These are phyloP conservation scores for Fragaria vesca DNA, from an alignment of 306 rosid species.

Conservation along the genomic window DNA sequence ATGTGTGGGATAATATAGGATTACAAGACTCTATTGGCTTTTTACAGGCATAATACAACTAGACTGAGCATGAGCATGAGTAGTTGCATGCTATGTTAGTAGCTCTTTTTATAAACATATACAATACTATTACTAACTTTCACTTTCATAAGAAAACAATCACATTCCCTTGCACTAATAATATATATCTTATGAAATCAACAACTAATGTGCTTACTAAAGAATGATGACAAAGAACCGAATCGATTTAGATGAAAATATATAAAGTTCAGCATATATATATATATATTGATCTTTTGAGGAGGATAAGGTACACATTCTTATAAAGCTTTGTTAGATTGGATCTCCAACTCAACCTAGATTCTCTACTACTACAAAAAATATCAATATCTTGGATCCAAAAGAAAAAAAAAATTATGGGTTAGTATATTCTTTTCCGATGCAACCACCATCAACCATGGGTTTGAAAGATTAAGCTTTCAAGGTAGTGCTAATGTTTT, in stretches of 20 bases:
- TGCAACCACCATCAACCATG: constrained; percentile 1
- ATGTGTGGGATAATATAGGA: no score
- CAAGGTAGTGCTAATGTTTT: not conserved
- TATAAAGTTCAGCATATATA: not conserved
- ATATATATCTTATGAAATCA: no score
- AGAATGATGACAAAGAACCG: not conserved
- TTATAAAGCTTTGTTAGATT: not conserved
- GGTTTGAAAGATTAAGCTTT: not conserved
- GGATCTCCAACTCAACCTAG: constrained; percentile 19
- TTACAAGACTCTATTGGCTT: no score
- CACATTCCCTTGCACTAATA: no score
- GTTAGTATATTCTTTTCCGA: not conserved
- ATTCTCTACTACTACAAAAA: not conserved
- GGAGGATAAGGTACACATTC: not conserved
- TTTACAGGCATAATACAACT: no score
- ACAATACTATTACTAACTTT: no score
- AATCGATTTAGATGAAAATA: not conserved
- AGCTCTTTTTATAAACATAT: no score
- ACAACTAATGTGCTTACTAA: not conserved
- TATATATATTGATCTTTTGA: not conserved
- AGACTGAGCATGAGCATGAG: no score
- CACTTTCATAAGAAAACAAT: no score
- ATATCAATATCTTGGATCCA: not conserved
- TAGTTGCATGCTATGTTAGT: no score
- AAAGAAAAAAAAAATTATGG: not conserved